Percentiles rank a stretch among this genome's conserved stretches.
These are phyloP conservation scores for Lactifluus subvellereus DNA, from an alignment of 768 basidiomycete genomes.

Conservation along the genomic window DNA sequence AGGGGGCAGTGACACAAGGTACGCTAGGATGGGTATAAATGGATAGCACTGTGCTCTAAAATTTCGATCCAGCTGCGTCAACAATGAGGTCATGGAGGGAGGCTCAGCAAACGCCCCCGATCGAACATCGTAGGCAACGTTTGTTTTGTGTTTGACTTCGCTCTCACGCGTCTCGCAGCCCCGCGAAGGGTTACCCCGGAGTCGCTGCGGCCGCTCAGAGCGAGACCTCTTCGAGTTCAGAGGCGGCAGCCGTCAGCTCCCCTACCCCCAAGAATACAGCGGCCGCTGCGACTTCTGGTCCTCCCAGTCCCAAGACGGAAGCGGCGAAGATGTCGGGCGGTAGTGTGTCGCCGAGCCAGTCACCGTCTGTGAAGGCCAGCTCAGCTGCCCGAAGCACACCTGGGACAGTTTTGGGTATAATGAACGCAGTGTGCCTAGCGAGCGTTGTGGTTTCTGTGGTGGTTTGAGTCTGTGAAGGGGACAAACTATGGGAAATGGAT, in stretches of 20 bases:
- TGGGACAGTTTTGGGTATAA: conserved; percentile 39
- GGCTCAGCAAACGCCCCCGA: conserved; percentile 1
- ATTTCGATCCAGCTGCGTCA: conserved; percentile 12
- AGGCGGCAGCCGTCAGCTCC: background rate
- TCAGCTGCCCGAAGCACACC: conserved; percentile 33
- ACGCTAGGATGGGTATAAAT: conserved; percentile 10
- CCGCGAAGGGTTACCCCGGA: background rate
- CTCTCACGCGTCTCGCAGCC: background rate
- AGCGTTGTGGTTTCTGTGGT: conserved; percentile 44
- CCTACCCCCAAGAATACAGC: background rate
- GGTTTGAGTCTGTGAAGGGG: conserved; percentile 18
- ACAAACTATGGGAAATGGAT: conserved; percentile 9
- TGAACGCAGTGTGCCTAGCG: conserved; percentile 45
- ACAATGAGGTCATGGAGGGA: conserved; percentile 11
- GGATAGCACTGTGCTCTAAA: background rate
- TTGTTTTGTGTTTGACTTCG: background rate
- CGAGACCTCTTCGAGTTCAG: background rate
- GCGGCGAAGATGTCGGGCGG: background rate
- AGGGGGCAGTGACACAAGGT: conserved; percentile 35
- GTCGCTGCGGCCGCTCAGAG: background rate
- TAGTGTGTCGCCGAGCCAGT: conserved; percentile 23
- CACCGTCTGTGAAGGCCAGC: conserved; percentile 26
- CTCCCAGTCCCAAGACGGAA: conserved; percentile 4
- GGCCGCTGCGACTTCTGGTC: background rate
- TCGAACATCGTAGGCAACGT: background rate